phyloP scores from a whole-genome alignment of 2,329 filamentous ascomycete species.

The Cercospora citrullina region DNA sequence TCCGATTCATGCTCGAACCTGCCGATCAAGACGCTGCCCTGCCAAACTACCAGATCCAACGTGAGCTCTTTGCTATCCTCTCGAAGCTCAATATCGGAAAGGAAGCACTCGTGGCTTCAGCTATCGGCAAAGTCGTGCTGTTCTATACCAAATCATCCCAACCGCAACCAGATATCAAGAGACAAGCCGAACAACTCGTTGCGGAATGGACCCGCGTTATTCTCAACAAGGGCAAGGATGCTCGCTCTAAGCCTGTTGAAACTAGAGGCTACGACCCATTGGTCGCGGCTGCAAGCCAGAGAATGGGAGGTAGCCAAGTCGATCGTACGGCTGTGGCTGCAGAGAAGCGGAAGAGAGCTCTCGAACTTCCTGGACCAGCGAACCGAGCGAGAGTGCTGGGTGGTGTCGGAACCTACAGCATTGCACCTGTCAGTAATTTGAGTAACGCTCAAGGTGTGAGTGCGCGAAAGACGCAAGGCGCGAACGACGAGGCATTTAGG shows the following conservation, averaged over 20 bases:
- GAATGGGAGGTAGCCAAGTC: slow-evolving; percentile 36
- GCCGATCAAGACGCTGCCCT: slow-evolving; percentile 83
- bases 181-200: slow-evolving; percentile 86
- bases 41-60: slow-evolving; percentile 95
- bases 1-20: slow-evolving; percentile 96
- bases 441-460: slow-evolving; percentile 36
- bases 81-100: slow-evolving; percentile 83
- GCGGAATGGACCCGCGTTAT: slow-evolving; percentile 96
- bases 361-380: slow-evolving; percentile 54
- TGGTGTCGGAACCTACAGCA: slow-evolving; percentile 61
- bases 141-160: slow-evolving; percentile 97
- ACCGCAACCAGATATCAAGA: slow-evolving; percentile 84
- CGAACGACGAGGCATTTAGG: slow-evolving; percentile 40
- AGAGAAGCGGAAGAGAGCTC: slow-evolving; percentile 53
- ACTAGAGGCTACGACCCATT: slow-evolving; percentile 61
- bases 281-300: slow-evolving; percentile 28
- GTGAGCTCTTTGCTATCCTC: slow-evolving; percentile 83
- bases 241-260: slow-evolving; percentile 78
- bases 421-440: slow-evolving; percentile 60
- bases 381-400: slow-evolving; percentile 62
- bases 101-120: slow-evolving; percentile 83
- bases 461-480: slow-evolving; percentile 30
- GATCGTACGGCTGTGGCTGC: slow-evolving; percentile 47
- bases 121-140: slow-evolving; percentile 92
- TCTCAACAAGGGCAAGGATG: slow-evolving; percentile 79